phyloP scores from a whole-genome alignment of 106 monocot genomes.

The Vanilla planifolia region DNA sequence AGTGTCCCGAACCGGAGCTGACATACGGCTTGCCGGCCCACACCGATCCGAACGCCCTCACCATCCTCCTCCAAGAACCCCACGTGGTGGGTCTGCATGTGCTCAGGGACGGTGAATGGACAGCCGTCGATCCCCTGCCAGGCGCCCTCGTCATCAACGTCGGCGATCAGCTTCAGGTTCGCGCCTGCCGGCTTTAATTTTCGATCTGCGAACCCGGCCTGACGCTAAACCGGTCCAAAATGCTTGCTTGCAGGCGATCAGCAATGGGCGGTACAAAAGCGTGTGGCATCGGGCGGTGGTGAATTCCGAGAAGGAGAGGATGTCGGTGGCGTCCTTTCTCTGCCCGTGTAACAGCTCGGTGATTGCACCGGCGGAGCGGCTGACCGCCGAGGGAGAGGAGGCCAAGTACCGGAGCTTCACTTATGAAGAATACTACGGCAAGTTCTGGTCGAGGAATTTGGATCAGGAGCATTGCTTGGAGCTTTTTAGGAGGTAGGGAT shows the following conservation, averaged over 20 bases:
- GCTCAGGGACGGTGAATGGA: slow-evolving; percentile 48
- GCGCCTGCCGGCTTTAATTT: no score
- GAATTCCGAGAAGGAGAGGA: slow-evolving; percentile 47
- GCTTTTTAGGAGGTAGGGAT: slow-evolving; percentile 39
- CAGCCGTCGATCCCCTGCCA: slow-evolving; percentile 53
- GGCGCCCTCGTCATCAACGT: slow-evolving; percentile 81
- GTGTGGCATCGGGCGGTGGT: slow-evolving; percentile 89
- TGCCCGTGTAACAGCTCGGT: slow-evolving; percentile 55
- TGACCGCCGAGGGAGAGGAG: slow-evolving; percentile 22
- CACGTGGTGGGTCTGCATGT: slow-evolving; percentile 67
- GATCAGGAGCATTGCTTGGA: slow-evolving; percentile 94
- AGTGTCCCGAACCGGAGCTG: slow-evolving; percentile 78
- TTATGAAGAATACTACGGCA: slow-evolving; percentile 82
- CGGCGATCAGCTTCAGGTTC: slow-evolving; percentile 88
- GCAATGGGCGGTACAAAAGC: slow-evolving; percentile 74
- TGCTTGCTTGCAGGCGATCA: slow-evolving; percentile 49
- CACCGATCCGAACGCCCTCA: slow-evolving; percentile 86
- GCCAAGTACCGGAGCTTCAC: slow-evolving; percentile 68
- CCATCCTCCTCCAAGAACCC: slow-evolving; percentile 76
- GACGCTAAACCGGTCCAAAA: no score
- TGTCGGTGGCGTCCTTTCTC: slow-evolving; percentile 87
- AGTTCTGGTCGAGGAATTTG: slow-evolving; percentile 85
- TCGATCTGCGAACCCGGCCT: no score
- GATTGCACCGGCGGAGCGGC: slow-evolving; percentile 52
- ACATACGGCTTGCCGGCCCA: slow-evolving; percentile 80